These are phyloP conservation scores for Trametes cingulata DNA, from an alignment of 768 basidiomycete species.

Conservation along the genomic window DNA sequence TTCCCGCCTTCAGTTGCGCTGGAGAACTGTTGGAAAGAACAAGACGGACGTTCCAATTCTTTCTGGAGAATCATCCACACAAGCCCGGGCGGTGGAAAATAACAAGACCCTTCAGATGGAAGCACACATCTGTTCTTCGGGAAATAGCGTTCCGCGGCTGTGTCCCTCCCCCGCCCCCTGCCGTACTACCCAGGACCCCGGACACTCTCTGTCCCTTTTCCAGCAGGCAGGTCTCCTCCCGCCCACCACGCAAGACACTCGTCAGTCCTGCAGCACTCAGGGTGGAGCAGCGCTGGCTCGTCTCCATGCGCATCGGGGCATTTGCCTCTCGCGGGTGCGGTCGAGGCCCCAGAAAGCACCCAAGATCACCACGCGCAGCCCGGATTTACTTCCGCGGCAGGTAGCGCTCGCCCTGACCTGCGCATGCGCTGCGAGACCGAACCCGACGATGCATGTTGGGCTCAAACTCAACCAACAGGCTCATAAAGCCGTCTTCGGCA, in stretches of 20 bases:
- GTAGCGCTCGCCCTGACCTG: not conserved
- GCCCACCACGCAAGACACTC: not conserved
- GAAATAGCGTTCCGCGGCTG: slow-evolving; percentile 10
- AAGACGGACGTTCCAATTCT: not conserved
- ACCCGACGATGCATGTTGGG: not conserved
- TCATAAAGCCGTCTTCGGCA: not conserved
- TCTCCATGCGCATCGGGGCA: too few relatives aligned
- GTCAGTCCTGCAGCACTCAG: too few relatives aligned
- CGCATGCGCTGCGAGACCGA: not conserved
- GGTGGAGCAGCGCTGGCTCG: too few relatives aligned
- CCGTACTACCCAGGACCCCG: not conserved
- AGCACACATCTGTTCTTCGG: not conserved
- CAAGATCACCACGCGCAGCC: too few relatives aligned
- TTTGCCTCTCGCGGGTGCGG: too few relatives aligned
- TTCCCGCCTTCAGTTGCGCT: not conserved
- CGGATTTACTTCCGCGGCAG: not conserved
- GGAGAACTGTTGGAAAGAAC: not conserved
- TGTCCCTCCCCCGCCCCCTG: not conserved
- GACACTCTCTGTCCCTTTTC: not conserved
- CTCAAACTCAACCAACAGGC: not conserved
- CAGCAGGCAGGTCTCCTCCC: too few relatives aligned
- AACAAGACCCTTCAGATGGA: not conserved
- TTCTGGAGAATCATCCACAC: not conserved
- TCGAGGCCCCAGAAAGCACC: too few relatives aligned
- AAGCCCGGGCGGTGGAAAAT: not conserved